A percentile compares a stretch with the other conserved stretches of the same genome.
Evolutionary conservation across 768 basidiomycete species (phyloP).

Genomic region (Boletus vermiculosoides): DNA sequence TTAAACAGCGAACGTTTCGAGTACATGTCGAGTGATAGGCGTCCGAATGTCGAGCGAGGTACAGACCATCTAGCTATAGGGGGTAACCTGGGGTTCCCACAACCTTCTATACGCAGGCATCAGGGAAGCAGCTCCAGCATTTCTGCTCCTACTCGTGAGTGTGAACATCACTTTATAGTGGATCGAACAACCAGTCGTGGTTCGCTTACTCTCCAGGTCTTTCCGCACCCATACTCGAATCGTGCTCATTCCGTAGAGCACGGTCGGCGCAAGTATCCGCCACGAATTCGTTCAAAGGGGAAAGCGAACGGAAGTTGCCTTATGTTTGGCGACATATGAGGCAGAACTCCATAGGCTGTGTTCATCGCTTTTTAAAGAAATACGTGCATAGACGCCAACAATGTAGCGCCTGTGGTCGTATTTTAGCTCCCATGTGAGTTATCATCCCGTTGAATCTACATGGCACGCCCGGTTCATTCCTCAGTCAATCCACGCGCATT

Average conservation of each 20-base stretch:
- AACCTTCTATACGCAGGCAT: not conserved
- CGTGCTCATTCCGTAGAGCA: not conserved
- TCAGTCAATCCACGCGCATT: not conserved
- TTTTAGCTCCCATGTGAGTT: not conserved
- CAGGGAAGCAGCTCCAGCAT: too few species aligned
- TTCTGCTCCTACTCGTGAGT: not conserved
- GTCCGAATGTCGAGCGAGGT: not conserved
- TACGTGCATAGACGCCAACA: not conserved
- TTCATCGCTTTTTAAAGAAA: not conserved
- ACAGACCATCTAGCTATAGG: too few species aligned
- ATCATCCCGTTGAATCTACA: not conserved
- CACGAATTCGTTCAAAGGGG: not conserved
- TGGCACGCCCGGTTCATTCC: not conserved
- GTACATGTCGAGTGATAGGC: not conserved
- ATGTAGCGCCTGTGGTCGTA: not conserved
- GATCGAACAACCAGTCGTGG: not conserved
- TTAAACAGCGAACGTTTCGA: not conserved
- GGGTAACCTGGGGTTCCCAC: too few species aligned
- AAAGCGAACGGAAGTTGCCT: not conserved
- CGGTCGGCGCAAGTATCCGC: not conserved
- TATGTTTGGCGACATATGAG: not conserved
- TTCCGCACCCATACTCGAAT: not conserved
- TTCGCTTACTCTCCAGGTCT: not conserved
- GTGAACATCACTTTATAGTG: not conserved
- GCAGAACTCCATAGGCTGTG: too few species aligned